phyloP scores from a whole-genome alignment of 129 eudicot species.

The Lactuca sativa region DNA sequence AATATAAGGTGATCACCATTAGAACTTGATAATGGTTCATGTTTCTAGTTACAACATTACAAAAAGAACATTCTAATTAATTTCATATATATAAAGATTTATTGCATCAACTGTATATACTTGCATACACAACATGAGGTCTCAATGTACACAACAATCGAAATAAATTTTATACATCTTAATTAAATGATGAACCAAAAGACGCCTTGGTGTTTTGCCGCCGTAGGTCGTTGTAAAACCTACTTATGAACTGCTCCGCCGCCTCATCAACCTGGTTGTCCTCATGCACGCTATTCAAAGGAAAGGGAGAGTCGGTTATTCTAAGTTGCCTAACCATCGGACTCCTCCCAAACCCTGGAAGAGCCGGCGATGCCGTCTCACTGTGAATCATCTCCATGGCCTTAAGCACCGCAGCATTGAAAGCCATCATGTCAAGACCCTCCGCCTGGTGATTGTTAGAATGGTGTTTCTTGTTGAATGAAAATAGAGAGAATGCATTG shows the following conservation, averaged over 20 bases:
- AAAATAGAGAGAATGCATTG: slow-evolving; percentile 32
- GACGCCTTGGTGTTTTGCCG: slow-evolving; percentile 30
- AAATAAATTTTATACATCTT: no score
- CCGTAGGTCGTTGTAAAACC: slow-evolving; percentile 50
- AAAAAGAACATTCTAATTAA: no score
- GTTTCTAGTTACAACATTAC: no score
- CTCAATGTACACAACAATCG: neutral
- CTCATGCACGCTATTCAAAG: slow-evolving; percentile 36
- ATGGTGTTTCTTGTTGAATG: slow-evolving; percentile 40
- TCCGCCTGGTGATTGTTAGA: neutral
- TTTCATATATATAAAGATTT: no score
- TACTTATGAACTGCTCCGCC: slow-evolving; percentile 52
- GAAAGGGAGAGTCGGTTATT: slow-evolving; percentile 74
- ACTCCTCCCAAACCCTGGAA: slow-evolving; percentile 52
- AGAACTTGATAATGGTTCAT: no score
- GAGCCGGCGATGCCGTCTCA: slow-evolving; percentile 46
- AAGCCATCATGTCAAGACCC: slow-evolving; percentile 9
- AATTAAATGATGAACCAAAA: neutral
- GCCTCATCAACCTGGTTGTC: slow-evolving; percentile 50
- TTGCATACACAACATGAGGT: neutral
- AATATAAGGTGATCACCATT: no score
- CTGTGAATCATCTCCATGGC: slow-evolving; percentile 51
- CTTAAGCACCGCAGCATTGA: slow-evolving; percentile 21
- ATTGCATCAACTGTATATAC: neutral
- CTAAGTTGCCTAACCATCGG: slow-evolving; percentile 64